Conservation (phyloP, 768 basidiomycete genomes). For the Kwoniella pini region DNA sequence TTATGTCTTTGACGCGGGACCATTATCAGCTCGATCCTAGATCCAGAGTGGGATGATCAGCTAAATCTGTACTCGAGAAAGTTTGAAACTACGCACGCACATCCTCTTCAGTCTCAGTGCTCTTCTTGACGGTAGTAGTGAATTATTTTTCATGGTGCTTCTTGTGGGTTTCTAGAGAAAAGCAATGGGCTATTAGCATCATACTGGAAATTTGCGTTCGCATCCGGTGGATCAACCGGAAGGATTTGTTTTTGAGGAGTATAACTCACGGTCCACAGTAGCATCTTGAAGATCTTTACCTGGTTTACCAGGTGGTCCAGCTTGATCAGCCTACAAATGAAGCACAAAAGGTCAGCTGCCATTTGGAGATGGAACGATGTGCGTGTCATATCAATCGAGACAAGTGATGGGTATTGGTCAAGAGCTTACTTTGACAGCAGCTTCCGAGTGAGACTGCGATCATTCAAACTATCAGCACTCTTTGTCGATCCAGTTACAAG, state of each 20-base stretch:
- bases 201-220: background rate
- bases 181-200: background rate
- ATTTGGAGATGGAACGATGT: too few relatives aligned
- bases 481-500: background rate
- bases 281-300: conserved; percentile 42
- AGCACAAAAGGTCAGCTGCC: too few relatives aligned
- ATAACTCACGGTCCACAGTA: conserved; percentile 41
- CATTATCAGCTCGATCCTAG: conserved; percentile 1
- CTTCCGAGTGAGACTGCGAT: conserved; percentile 51
- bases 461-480: too few relatives aligned
- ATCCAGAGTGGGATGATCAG: background rate
- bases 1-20: background rate
- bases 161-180: conserved; percentile 13
- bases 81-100: background rate
- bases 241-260: too few relatives aligned
- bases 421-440: conserved; percentile 50
- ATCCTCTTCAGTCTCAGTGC: conserved; percentile 13
- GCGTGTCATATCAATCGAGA: too few relatives aligned
- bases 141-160: conserved; percentile 6
- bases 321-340: conserved; percentile 38
- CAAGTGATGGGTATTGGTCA: too few relatives aligned
- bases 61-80: background rate
- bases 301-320: conserved; percentile 36
- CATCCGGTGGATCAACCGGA: too few relatives aligned
- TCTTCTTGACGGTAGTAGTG: background rate